Evolutionary conservation across 2,329 filamentous ascomycete genomes (phyloP), one percentile per base, ranked within the genome.

Genomic region (Neonectria faginata): DNA sequence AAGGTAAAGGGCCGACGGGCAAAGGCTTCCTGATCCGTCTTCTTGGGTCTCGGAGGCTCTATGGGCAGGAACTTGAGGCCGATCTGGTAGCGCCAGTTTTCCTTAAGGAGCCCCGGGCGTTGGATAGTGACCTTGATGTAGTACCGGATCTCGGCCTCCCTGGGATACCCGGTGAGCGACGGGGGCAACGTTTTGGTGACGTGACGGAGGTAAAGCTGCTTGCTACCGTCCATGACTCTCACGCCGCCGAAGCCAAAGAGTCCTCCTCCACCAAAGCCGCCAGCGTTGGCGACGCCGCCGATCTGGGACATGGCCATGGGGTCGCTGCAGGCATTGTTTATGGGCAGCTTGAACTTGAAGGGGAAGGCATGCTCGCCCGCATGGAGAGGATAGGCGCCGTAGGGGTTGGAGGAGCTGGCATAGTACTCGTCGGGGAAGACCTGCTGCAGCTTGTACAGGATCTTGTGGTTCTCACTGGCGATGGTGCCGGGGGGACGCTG

Each of bases 101-200:
- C 94, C 76, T 95, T 95, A 79, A 97, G 93, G 64, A 97, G 85
- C 14, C 92, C 90, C 0, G 94, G 93, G n/a, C 94, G 86, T 74
- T 94, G 92, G 6, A 98, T 89, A 0, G 96, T 98, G n/a, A 92
- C 93, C 78, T 99, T 99, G 76, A 98, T 86, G 76, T 92, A 99
- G 80, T 99, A 99, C 70, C 90, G 88, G 65, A 98, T 94, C 79
- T 97, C 94, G 22, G 94, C 95, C 78, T 94, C 89, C 33, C 91
- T 91, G 0, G 93, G 92, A 70, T 96, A 94, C 3, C 93, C 93
- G n/a, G 87, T 92, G 58, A 98, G 82, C 5, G 94, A 97, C 0
- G 96, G 96, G 5, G 96, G 96, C 11, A 99, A 84, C 0, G 94
- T 97, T 71, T 89, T 89, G 75, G 92, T 96, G 67, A 96, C 88